These are phyloP conservation scores for Myxozyma monticola DNA, from an alignment of 805 yeast species.

Conservation along the genomic window DNA sequence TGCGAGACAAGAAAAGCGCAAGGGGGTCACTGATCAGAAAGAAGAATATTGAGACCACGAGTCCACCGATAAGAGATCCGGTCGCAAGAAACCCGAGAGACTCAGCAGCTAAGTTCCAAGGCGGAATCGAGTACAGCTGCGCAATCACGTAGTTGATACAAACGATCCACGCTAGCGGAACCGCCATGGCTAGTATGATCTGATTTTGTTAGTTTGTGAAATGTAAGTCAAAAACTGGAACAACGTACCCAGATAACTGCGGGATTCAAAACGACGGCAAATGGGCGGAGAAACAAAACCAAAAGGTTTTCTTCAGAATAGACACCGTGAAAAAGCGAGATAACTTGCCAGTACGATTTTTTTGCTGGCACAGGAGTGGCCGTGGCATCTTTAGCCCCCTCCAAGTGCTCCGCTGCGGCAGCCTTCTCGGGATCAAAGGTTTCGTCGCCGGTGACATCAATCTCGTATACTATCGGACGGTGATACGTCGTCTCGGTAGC, in stretches of 20 bases:
- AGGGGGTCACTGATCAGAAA: background rate
- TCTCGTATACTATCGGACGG: background rate
- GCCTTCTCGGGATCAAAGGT: background rate
- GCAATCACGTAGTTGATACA: conserved; percentile 2
- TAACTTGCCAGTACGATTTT: background rate
- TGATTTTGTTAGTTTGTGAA: background rate
- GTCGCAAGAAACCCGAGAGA: background rate
- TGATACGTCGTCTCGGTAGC: conserved; percentile 1
- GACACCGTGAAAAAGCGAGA: background rate
- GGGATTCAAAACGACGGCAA: background rate
- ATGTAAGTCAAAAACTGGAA: background rate
- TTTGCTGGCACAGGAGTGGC: background rate
- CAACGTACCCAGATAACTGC: background rate
- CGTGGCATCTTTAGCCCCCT: background rate
- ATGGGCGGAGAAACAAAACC: background rate
- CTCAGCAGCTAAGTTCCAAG: background rate
- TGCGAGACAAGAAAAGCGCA: background rate
- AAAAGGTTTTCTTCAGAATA: background rate
- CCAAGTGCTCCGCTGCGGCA: background rate
- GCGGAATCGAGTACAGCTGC: background rate
- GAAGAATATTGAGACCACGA: background rate
- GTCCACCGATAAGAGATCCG: background rate
- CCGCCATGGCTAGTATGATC: conserved; percentile 1
- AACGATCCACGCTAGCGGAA: conserved; percentile 5
- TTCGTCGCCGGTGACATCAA: conserved; percentile 2